Conservation (phyloP, 305 asterid species). For the Fraxinus angustifolia region DNA sequence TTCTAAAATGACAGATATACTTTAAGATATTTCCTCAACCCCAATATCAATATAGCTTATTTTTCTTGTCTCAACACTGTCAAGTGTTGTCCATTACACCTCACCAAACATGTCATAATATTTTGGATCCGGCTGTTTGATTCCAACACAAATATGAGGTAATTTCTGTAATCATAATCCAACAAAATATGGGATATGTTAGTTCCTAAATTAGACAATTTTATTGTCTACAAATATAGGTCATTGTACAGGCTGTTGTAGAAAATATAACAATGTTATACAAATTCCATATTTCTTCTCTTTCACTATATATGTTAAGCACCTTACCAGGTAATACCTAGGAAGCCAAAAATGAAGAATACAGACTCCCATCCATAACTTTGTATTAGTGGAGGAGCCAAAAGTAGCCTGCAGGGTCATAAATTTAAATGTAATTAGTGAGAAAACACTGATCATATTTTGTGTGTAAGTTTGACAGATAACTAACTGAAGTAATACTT, state of each 20-base stretch:
- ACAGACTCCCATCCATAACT: conserved; percentile 93
- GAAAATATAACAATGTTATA: background rate
- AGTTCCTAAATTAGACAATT: background rate
- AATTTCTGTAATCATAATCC: background rate
- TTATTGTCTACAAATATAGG: background rate
- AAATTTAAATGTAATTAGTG: conserved; percentile 18
- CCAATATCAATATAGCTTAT: background rate
- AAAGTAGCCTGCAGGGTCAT: conserved; percentile 69
- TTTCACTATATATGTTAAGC: background rate
- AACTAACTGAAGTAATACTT: background rate
- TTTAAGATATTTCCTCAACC: background rate
- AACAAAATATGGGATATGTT: background rate
- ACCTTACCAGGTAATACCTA: conserved; percentile 89
- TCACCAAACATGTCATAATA: background rate
- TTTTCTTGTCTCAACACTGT: background rate
- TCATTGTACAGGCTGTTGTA: background rate
- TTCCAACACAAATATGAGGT: background rate
- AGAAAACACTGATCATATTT: background rate
- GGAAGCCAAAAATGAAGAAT: conserved; percentile 74
- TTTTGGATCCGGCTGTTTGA: background rate
- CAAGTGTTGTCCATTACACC: background rate
- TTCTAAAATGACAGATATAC: background rate
- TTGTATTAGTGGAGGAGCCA: conserved; percentile 87
- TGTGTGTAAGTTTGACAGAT: background rate
- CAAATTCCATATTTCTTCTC: background rate